Percentiles rank a stretch among this genome's conserved stretches.
Evolutionary conservation across 768 basidiomycete genomes (phyloP).

Genomic region (Tulasnella sp.): DNA sequence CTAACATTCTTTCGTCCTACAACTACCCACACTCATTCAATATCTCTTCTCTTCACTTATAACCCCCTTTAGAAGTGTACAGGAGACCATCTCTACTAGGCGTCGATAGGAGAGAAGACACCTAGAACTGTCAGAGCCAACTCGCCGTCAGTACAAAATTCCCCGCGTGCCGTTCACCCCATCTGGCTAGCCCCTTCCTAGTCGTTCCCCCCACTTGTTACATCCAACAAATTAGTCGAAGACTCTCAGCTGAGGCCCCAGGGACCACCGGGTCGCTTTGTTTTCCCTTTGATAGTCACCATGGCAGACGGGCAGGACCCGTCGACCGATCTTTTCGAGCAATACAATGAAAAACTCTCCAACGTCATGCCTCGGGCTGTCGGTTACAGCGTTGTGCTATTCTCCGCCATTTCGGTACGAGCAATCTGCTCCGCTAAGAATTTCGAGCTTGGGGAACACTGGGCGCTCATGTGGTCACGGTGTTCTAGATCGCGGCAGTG

Average conservation of each 20-base stretch:
- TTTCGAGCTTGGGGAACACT: not conserved
- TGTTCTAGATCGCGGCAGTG: conserved; percentile 35
- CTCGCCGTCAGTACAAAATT: not conserved
- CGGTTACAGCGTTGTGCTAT: conserved; percentile 38
- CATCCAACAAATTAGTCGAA: not conserved
- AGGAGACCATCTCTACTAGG: not conserved
- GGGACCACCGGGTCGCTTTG: not conserved
- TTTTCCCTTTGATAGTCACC: not conserved
- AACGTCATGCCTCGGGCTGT: conserved; percentile 38
- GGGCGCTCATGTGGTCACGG: conserved; percentile 13
- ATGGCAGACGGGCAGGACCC: conserved; percentile 4
- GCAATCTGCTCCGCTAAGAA: not conserved
- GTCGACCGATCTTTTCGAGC: conserved; percentile 31
- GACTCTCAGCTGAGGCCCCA: too few species aligned
- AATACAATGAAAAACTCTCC: conserved; percentile 33
- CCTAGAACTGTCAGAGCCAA: not conserved
- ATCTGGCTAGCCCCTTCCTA: not conserved
- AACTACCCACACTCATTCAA: not conserved
- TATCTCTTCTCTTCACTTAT: not conserved
- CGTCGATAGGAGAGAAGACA: not conserved
- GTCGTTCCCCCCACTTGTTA: not conserved
- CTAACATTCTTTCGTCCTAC: not conserved
- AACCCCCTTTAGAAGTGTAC: not conserved
- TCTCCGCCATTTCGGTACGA: conserved; percentile 38
- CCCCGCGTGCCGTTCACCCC: not conserved